A percentile compares a stretch with the other conserved stretches of the same genome.
These are phyloP conservation scores for Candolleomyces eurysporus DNA, from an alignment of 768 basidiomycete species.

Conservation along the genomic window DNA sequence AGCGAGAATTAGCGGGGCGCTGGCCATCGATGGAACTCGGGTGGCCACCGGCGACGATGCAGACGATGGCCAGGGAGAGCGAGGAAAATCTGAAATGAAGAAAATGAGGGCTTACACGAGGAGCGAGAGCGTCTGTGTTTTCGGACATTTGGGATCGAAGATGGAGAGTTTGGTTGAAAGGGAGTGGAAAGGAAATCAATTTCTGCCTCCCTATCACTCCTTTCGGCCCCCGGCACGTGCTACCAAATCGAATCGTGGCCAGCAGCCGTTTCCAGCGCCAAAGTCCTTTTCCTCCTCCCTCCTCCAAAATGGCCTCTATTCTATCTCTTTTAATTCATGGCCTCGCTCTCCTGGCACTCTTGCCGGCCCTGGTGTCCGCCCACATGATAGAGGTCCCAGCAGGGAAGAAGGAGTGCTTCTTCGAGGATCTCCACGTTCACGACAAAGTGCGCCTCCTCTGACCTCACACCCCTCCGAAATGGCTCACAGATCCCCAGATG, in stretches of 20 bases:
- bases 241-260: constrained; percentile 7
- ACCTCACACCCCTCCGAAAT: constrained; percentile 5
- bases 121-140: constrained; percentile 60
- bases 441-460: constrained; percentile 65
- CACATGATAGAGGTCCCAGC: constrained; percentile 77
- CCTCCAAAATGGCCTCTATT: constrained; percentile 31
- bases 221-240: constrained; percentile 9
- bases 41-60: background rate
- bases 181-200: constrained; percentile 18
- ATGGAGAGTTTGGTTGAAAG: constrained; percentile 13
- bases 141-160: constrained; percentile 51
- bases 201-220: constrained; percentile 8
- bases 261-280: background rate
- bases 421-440: constrained; percentile 88
- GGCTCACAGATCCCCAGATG: constrained; percentile 59
- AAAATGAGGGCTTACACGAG: constrained; percentile 54
- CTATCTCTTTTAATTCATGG: constrained; percentile 36
- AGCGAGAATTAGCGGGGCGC: constrained; percentile 11
- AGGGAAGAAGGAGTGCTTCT: constrained; percentile 90
- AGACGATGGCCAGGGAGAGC: constrained; percentile 1
- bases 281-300: constrained; percentile 6
- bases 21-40: constrained; percentile 16
- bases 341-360: constrained; percentile 40
- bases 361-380: constrained; percentile 44
- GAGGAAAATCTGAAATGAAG: constrained; percentile 15